Evolutionary conservation across 768 basidiomycete genomes (phyloP).

Genomic region (Leccinum longicurvipes): DNA sequence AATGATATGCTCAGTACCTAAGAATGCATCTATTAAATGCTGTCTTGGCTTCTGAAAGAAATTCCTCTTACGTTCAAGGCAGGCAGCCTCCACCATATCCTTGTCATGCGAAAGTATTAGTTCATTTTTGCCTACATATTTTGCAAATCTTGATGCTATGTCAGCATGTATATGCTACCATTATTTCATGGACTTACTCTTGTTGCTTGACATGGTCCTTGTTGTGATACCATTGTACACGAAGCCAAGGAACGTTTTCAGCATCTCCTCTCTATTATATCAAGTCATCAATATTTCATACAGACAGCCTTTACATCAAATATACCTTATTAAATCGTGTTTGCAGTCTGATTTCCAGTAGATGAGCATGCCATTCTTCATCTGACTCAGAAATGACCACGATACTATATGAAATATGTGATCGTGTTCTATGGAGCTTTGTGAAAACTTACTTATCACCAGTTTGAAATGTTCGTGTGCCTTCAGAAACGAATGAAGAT

Average conservation of each 20-base stretch:
- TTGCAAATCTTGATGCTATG: neutral
- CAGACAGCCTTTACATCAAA: neutral
- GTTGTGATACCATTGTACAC: too few species aligned
- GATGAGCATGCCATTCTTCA: neutral
- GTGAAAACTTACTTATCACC: neutral
- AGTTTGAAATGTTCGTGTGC: too few species aligned
- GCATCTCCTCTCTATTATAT: neutral
- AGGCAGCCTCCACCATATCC: neutral
- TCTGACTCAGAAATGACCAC: neutral
- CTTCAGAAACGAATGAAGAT: too few species aligned
- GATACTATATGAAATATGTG: too few species aligned
- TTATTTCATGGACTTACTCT: neutral
- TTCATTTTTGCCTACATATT: neutral
- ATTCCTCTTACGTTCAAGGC: neutral
- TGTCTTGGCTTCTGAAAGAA: neutral
- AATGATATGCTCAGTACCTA: neutral
- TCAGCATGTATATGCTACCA: neutral
- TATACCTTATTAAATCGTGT: neutral
- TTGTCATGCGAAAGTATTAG: neutral
- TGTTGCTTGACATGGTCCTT: neutral
- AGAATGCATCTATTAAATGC: too few species aligned
- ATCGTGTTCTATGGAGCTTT: too few species aligned
- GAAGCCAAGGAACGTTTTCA: neutral
- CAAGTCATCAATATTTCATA: neutral
- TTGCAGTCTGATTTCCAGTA: neutral